Evolutionary conservation across 768 basidiomycete genomes (phyloP).

Genomic region (Suillus subalutaceus): DNA sequence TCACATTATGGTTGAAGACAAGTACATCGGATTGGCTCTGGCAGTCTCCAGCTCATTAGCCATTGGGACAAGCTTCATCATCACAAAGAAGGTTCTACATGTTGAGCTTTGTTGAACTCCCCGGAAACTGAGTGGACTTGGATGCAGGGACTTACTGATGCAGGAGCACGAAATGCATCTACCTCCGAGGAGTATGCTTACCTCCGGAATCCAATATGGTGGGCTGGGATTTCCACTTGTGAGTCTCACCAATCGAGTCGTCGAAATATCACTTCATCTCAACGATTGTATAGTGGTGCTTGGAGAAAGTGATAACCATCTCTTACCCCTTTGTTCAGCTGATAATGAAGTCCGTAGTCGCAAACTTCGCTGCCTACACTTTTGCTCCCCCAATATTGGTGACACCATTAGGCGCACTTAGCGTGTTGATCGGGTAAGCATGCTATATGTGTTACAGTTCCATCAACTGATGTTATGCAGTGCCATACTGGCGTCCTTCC

Average conservation of each 20-base stretch:
- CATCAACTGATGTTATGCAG: slow-evolving; percentile 43
- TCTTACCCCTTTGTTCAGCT: background rate
- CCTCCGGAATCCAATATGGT: slow-evolving; percentile 93
- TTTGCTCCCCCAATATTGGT: slow-evolving; percentile 98
- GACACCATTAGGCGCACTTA: slow-evolving; percentile 96
- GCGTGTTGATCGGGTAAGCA: slow-evolving; percentile 91
- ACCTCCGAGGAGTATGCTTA: slow-evolving; percentile 88
- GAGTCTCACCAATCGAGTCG: slow-evolving; percentile 39
- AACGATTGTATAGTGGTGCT: slow-evolving; percentile 70
- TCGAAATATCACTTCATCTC: slow-evolving; percentile 14
- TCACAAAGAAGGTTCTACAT: slow-evolving; percentile 90
- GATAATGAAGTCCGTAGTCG: slow-evolving; percentile 45
- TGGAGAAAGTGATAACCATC: slow-evolving; percentile 74
- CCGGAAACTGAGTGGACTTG: slow-evolving; percentile 8
- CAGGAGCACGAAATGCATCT: slow-evolving; percentile 56
- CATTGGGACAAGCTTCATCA: slow-evolving; percentile 96
- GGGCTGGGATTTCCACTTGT: slow-evolving; percentile 94
- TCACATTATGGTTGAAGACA: slow-evolving; percentile 78
- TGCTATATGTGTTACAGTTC: background rate
- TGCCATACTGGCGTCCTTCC: slow-evolving; percentile 90
- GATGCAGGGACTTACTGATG: slow-evolving; percentile 86
- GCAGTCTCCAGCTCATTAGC: slow-evolving; percentile 83
- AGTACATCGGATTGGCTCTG: slow-evolving; percentile 91
- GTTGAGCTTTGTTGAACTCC: background rate
- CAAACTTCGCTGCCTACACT: slow-evolving; percentile 95